phyloP scores from a whole-genome alignment of 768 basidiomycete genomes.

The Serendipita indica region DNA sequence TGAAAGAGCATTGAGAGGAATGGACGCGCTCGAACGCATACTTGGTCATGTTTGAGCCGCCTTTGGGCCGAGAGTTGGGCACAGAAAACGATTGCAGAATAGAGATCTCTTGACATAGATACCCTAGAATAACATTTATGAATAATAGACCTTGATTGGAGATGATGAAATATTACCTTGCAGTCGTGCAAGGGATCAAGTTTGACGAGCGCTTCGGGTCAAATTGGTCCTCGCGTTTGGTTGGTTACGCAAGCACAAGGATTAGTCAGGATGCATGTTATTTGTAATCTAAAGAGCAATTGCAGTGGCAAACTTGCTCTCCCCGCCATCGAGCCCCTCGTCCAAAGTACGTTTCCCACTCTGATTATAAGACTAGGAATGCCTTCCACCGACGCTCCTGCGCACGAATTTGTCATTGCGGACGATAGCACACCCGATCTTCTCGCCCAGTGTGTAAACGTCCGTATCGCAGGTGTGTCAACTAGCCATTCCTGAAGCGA shows the following conservation, averaged over 20 bases:
- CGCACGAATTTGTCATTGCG: conserved; percentile 41
- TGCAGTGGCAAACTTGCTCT: too few species aligned
- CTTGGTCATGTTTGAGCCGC: neutral
- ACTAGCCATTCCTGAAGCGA: neutral
- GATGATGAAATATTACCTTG: neutral
- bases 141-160: neutral
- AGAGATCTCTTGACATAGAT: conserved; percentile 4
- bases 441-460: conserved; percentile 48
- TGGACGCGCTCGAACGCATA: neutral
- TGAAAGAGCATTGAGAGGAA: neutral
- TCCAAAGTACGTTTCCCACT: too few species aligned
- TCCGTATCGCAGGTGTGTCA: conserved; percentile 23
- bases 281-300: too few species aligned
- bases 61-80: neutral
- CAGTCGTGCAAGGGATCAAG: neutral
- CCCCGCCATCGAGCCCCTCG: too few species aligned
- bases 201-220: neutral
- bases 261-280: too few species aligned
- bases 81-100: conserved; percentile 6
- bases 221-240: too few species aligned
- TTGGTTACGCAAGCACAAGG: too few species aligned
- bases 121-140: neutral
- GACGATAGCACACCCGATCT: conserved; percentile 30
- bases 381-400: conserved; percentile 19
- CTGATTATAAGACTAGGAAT: too few species aligned